A percentile compares a stretch with the other conserved stretches of the same genome.
These are phyloP conservation scores for Ehretia macrophylla DNA, from an alignment of 257 asterid genomes.

Conservation along the genomic window DNA sequence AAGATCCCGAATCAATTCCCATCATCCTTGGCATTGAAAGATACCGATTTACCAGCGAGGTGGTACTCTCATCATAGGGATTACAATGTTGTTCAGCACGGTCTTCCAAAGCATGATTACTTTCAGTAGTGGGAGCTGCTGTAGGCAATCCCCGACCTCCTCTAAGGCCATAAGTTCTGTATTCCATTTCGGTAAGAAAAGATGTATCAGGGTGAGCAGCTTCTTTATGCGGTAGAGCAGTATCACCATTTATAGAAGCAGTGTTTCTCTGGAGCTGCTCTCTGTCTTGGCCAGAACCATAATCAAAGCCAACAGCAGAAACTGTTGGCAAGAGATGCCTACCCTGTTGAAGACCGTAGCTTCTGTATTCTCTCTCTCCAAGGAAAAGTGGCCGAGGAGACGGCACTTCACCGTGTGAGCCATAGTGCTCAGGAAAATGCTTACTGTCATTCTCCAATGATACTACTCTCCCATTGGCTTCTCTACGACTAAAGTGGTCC, in stretches of 20 bases:
- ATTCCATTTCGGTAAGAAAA: slow-evolving; percentile 51
- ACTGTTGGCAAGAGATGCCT: slow-evolving; percentile 33
- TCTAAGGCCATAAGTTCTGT: slow-evolving; percentile 59
- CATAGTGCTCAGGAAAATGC: slow-evolving; percentile 26
- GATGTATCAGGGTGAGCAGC: slow-evolving; percentile 19
- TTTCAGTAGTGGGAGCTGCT: slow-evolving; percentile 19
- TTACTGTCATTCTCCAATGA: slow-evolving; percentile 21
- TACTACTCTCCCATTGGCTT: slow-evolving; percentile 20
- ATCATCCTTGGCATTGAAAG: slow-evolving; percentile 36
- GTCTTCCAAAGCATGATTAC: slow-evolving; percentile 17
- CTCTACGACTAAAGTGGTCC: slow-evolving; percentile 14
- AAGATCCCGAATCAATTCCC: slow-evolving; percentile 25
- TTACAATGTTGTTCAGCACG: slow-evolving; percentile 11
- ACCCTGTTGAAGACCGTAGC: slow-evolving; percentile 55
- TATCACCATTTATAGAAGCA: slow-evolving; percentile 17
- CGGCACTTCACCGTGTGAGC: slow-evolving; percentile 17
- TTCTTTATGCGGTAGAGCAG: slow-evolving; percentile 34
- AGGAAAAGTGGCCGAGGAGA: slow-evolving; percentile 39
- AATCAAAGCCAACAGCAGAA: slow-evolving; percentile 19
- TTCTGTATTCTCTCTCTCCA: slow-evolving; percentile 74
- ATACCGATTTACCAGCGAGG: slow-evolving; percentile 63
- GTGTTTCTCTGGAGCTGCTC: slow-evolving; percentile 36
- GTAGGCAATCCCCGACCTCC: slow-evolving; percentile 22
- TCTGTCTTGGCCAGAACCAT: slow-evolving; percentile 31
- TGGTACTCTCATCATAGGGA: slow-evolving; percentile 64